phyloP scores from a whole-genome alignment of 1,139 yeast genomes.

The Candida pseudoviswanathii region DNA sequence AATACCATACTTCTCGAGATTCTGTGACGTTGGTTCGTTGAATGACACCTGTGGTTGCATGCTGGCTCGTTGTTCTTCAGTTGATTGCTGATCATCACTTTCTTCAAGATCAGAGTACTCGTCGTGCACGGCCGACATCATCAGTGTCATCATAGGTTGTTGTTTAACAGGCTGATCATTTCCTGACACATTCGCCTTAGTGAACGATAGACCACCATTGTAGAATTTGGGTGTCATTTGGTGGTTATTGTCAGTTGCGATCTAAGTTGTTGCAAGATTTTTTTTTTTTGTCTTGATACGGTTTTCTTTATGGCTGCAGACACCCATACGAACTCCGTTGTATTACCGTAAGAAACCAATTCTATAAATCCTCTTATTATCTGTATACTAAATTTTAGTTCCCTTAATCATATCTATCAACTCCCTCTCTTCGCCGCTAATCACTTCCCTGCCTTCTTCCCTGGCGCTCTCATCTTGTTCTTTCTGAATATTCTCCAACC shows the following conservation, averaged over 20 bases:
- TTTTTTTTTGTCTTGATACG: background rate
- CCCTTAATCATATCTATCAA: constrained; percentile 25
- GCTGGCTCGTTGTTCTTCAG: background rate
- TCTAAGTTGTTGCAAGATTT: background rate
- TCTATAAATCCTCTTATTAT: background rate
- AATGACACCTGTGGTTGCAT: background rate
- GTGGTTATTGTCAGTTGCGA: background rate
- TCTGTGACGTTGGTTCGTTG: constrained; percentile 5
- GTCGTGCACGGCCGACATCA: constrained; percentile 19
- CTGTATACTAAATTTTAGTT: background rate
- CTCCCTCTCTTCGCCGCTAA: constrained; percentile 24
- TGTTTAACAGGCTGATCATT: constrained; percentile 3
- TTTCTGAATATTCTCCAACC: constrained; percentile 36
- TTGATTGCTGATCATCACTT: constrained; percentile 14
- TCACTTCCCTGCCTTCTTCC: constrained; percentile 26
- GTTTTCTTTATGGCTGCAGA: background rate
- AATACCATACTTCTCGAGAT: constrained; percentile 60
- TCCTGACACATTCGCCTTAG: constrained; percentile 9
- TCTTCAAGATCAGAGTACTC: constrained; percentile 28
- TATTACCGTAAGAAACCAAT: background rate
- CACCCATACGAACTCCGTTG: background rate
- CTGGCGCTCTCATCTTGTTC: constrained; percentile 19
- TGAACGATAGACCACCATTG: constrained; percentile 13
- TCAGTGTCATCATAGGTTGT: constrained; percentile 6
- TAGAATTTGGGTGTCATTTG: constrained; percentile 9